Conservation (phyloP, 768 basidiomycete species). For the Mycena leptocephala region DNA sequence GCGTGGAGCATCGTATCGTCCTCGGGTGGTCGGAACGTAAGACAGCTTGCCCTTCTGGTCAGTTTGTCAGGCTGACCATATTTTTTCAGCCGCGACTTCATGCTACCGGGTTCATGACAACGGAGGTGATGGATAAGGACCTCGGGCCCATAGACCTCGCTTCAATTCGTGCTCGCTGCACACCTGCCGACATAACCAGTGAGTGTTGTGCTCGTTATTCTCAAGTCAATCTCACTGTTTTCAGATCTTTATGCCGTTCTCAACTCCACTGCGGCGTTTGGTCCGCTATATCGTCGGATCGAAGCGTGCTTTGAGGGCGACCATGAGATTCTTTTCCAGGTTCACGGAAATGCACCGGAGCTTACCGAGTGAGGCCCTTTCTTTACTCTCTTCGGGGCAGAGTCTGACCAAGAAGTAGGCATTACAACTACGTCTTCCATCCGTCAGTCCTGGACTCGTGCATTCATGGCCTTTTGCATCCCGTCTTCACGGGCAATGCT, state of each 20-base stretch:
- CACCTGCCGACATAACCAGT: constrained; percentile 15
- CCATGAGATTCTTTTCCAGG: constrained; percentile 6
- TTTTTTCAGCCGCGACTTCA: constrained; percentile 29
- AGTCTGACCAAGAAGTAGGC: background rate
- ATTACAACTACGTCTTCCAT: constrained; percentile 42
- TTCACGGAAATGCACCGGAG: constrained; percentile 37
- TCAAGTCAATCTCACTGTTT: background rate
- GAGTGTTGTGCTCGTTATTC: background rate
- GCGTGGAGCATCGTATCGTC: constrained; percentile 23
- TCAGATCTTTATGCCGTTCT: constrained; percentile 40
- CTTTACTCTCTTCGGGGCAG: background rate
- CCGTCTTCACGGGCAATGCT: constrained; percentile 46
- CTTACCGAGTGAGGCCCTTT: constrained; percentile 20
- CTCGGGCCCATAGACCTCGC: constrained; percentile 16
- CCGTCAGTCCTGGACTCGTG: constrained; percentile 54
- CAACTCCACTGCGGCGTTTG: constrained; percentile 41
- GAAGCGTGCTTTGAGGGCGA: constrained; percentile 34
- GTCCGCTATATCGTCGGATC: constrained; percentile 42
- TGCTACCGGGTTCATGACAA: constrained; percentile 35
- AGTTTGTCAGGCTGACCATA: background rate
- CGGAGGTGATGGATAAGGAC: constrained; percentile 10
- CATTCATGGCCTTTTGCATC: constrained; percentile 51
- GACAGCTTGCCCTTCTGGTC: background rate
- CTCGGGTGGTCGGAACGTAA: constrained; percentile 23
- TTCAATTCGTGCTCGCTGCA: constrained; percentile 22